Evolutionary conservation across 2,329 filamentous ascomycete genomes (phyloP).

Genomic region (Paecilomyces formosus): DNA sequence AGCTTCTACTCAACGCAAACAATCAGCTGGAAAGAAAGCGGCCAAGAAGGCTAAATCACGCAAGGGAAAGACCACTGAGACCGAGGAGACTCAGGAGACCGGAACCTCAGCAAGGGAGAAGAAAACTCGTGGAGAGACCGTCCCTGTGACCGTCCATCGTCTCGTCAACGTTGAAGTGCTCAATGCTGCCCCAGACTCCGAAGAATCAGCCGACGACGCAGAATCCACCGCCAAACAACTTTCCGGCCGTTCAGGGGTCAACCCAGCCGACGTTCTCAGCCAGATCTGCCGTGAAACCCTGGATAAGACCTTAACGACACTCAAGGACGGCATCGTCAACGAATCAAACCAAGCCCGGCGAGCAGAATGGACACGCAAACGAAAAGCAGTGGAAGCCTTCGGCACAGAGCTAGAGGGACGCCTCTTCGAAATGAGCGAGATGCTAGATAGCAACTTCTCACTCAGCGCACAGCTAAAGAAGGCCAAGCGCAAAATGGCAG

Average conservation of each 20-base stretch:
- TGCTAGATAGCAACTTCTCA: constrained; percentile 43
- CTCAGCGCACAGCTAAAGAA: constrained; percentile 39
- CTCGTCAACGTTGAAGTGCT: constrained; percentile 28
- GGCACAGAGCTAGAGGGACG: constrained; percentile 41
- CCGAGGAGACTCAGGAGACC: constrained; percentile 1
- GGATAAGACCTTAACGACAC: constrained; percentile 36
- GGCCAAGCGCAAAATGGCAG: constrained; percentile 38
- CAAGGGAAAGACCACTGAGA: not conserved
- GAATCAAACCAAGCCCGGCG: constrained; percentile 31
- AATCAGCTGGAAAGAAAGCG: constrained; percentile 6
- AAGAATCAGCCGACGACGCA: constrained; percentile 18
- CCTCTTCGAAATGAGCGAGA: constrained; percentile 45
- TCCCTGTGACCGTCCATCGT: constrained; percentile 35
- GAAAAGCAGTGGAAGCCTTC: constrained; percentile 42
- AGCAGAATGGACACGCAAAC: constrained; percentile 36
- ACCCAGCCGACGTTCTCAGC: constrained; percentile 45
- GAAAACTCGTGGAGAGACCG: constrained; percentile 25
- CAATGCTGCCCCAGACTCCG: constrained; percentile 9
- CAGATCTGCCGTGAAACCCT: constrained; percentile 45
- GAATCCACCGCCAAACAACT: constrained; percentile 21
- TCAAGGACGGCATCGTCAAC: constrained; percentile 34
- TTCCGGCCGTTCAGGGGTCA: constrained; percentile 27
- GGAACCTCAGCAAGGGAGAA: constrained; percentile 6
- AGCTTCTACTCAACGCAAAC: constrained; percentile 3
- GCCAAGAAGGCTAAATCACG: constrained; percentile 2